These are phyloP conservation scores for Clitopilus passeckerianus DNA, from an alignment of 768 basidiomycete species.

Conservation along the genomic window DNA sequence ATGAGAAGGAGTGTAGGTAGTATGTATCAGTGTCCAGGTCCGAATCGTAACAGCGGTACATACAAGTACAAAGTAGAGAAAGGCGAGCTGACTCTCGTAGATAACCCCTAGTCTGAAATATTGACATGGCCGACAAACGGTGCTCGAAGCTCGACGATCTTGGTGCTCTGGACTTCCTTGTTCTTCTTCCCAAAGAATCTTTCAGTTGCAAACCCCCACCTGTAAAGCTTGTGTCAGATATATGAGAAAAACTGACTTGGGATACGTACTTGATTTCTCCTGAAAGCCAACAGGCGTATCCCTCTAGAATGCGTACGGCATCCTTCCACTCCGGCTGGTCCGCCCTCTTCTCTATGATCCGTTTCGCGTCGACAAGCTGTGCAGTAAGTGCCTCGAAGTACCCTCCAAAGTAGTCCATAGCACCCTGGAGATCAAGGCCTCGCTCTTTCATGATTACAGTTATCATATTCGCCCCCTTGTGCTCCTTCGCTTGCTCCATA, in stretches of 20 bases:
- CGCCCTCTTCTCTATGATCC: neutral
- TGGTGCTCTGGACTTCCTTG: neutral
- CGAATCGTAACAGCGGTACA: too few relatives aligned
- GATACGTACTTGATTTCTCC: neutral
- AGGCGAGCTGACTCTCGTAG: too few relatives aligned
- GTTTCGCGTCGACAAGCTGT: neutral
- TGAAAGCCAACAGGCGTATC: neutral
- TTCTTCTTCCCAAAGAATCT: neutral
- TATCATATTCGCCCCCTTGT: conserved; percentile 36
- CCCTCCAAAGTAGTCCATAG: conserved; percentile 7
- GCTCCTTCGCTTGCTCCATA: conserved; percentile 36
- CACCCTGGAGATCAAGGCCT: conserved; percentile 29
- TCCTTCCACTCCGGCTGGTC: neutral
- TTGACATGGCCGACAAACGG: neutral
- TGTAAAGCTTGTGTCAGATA: neutral
- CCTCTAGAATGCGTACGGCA: neutral
- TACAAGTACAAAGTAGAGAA: too few relatives aligned
- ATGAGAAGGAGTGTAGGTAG: too few relatives aligned
- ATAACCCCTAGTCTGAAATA: too few relatives aligned
- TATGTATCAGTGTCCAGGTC: too few relatives aligned
- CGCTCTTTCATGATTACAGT: conserved; percentile 34
- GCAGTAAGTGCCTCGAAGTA: neutral
- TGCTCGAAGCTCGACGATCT: neutral
- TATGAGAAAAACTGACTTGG: neutral
- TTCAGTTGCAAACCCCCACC: neutral